These are phyloP conservation scores for Beauveria australis DNA, from an alignment of 2,329 filamentous ascomycete species.

Conservation along the genomic window DNA sequence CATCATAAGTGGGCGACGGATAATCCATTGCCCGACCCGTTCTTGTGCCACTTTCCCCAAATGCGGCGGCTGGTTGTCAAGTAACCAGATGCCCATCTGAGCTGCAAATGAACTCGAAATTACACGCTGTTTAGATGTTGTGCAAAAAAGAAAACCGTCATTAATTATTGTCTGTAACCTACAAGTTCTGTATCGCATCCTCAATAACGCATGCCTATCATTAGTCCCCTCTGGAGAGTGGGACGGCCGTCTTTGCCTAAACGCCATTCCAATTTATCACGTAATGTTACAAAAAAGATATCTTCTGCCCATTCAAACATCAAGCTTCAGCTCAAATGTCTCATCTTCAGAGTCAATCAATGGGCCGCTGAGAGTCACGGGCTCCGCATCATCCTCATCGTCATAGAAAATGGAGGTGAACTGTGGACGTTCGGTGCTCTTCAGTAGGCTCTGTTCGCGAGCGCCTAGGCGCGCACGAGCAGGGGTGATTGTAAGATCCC, in stretches of 20 bases:
- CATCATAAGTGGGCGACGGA: conserved; percentile 7
- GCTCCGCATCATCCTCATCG: conserved; percentile 29
- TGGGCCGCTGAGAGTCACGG: conserved; percentile 18
- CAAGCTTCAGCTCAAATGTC: conserved; percentile 47
- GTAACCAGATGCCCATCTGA: too few relatives aligned
- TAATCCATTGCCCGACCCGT: neutral
- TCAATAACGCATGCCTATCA: neutral
- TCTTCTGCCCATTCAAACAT: conserved; percentile 17
- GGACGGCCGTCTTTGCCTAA: conserved; percentile 8
- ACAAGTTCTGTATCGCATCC: neutral
- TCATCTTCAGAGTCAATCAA: conserved; percentile 31
- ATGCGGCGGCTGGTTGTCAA: too few relatives aligned
- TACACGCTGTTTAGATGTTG: neutral
- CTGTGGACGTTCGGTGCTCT: conserved; percentile 32
- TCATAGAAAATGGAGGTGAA: conserved; percentile 54
- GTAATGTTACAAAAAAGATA: conserved; percentile 12
- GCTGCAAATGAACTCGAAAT: neutral
- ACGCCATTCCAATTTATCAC: conserved; percentile 13
- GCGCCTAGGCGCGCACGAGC: conserved; percentile 23
- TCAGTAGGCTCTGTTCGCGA: conserved; percentile 14
- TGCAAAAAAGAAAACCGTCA: neutral
- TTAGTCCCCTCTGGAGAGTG: neutral
- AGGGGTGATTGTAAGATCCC: conserved; percentile 39
- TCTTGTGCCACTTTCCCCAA: neutral
- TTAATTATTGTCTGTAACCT: conserved; percentile 15